Percentiles rank a stretch among this genome's conserved stretches.
phyloP scores from a whole-genome alignment of 371 early-diverging fungal genomes.

The Mortierella sp. region DNA sequence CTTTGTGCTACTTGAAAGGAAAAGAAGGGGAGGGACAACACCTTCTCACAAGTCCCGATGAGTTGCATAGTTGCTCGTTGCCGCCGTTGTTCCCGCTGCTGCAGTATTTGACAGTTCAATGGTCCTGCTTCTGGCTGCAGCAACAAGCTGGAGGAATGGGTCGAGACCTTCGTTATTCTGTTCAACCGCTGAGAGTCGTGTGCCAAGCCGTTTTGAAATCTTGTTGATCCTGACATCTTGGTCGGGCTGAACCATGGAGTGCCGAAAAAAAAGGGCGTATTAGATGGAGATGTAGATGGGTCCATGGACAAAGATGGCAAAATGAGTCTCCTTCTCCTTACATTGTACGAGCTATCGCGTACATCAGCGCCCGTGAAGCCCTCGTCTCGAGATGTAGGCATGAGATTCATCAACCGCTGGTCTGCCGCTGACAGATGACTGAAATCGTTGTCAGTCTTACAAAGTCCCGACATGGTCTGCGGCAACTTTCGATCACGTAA shows the following conservation, averaged over 20 bases:
- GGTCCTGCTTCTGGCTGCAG: conserved; percentile 23
- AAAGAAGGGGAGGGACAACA: too few species aligned
- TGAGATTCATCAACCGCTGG: conserved; percentile 28
- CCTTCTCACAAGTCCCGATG: too few species aligned
- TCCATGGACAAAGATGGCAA: too few species aligned
- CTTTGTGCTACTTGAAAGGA: too few species aligned
- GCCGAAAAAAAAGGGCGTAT: too few species aligned
- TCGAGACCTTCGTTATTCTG: conserved; percentile 36
- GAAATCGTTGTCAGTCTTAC: conserved; percentile 15
- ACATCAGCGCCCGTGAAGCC: conserved; percentile 19
- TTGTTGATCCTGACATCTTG: conserved; percentile 46
- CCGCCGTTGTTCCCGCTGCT: neutral
- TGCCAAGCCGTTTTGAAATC: conserved; percentile 39
- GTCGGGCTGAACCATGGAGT: conserved; percentile 28
- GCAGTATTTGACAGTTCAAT: conserved; percentile 7
- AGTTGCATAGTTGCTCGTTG: too few species aligned
- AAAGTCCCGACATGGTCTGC: conserved; percentile 12
- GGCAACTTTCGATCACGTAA: conserved; percentile 4
- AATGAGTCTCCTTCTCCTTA: too few species aligned
- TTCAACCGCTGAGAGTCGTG: conserved; percentile 30
- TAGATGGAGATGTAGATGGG: too few species aligned
- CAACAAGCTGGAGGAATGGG: conserved; percentile 31
- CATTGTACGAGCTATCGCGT: conserved; percentile 32
- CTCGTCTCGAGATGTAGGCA: conserved; percentile 24
- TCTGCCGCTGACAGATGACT: conserved; percentile 36